Evolutionary conservation across 75 land plant genomes (phyloP), one percentile per base, ranked within the genome.

Genomic region (Sequoia sempervirens): DNA sequence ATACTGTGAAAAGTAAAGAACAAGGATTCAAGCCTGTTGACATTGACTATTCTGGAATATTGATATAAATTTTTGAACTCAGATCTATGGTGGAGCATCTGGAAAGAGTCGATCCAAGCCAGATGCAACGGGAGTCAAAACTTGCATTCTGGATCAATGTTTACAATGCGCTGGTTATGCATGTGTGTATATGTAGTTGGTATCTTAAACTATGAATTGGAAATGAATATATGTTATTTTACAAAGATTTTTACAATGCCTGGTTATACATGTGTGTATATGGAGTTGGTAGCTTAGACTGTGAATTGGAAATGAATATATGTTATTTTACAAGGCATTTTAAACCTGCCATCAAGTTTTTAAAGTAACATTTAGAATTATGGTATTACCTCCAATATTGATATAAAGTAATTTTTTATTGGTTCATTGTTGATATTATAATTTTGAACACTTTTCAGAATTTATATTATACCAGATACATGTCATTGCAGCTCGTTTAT

Each of bases 121-220:
- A 91, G 87, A 83, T 96, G 93, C 89, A 88, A 69, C 86, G 82
- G 64, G 87, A 92, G 83, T 91, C 94, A 4, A 95, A 94, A 81
- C 81, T 92, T 61, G 98, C 99, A 82, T 97, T 97, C 79, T 97
- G 99, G 99, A 93, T 97, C 81, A 97, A 97, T 83, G 85, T 97
- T 82, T 93, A 97, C 85, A 97, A 97, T 85, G 86, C 96, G 70
- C 92, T 97, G 37, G 61, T 97, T 81, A 94, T 97, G 95, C 99
- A 97, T 93, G 99, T 97, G 92, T 88, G 76, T 34, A 28, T 30
- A 52, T 32, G 82, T 36, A 81, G 37, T 81, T 40, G 18, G 61
- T n/a, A 45, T 45, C 26, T 40, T 75, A 45, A 26, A 40, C 36
- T 75, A 75, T 75, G 15, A 72, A 34, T 72, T 72, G 38, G 36